These are phyloP conservation scores for Cladosporium sp. DNA, from an alignment of 2,329 filamentous ascomycete species.

Conservation along the genomic window DNA sequence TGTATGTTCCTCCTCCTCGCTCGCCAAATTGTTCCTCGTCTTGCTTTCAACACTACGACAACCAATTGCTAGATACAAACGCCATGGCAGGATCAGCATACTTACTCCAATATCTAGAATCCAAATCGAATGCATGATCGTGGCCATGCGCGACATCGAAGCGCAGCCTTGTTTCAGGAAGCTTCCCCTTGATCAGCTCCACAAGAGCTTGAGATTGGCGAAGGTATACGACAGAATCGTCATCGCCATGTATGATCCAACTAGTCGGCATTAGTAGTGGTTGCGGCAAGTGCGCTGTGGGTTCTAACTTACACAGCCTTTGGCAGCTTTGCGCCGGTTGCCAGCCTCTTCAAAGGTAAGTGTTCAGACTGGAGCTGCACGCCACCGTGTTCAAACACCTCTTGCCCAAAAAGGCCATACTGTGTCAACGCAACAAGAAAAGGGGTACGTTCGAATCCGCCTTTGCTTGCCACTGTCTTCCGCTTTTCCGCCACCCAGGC, in stretches of 20 bases:
- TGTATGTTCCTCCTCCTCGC: not conserved
- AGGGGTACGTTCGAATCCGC: slow-evolving; percentile 3
- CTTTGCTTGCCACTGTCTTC: slow-evolving; percentile 12
- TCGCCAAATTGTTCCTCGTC: not conserved
- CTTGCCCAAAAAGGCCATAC: not conserved
- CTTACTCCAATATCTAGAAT: not conserved
- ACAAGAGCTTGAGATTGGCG: slow-evolving; percentile 3
- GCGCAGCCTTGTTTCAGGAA: not conserved
- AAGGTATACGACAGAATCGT: slow-evolving; percentile 8
- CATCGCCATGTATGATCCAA: slow-evolving; percentile 9
- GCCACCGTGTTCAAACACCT: slow-evolving; percentile 4
- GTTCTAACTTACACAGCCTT: not conserved
- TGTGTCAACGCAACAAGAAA: slow-evolving; percentile 6
- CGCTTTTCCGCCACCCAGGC: not conserved
- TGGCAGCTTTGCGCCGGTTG: not conserved
- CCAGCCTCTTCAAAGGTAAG: not conserved
- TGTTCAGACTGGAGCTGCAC: not conserved
- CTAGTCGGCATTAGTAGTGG: not conserved
- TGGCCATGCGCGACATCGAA: slow-evolving; percentile 6
- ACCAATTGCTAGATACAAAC: not conserved
- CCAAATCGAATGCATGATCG: slow-evolving; percentile 14
- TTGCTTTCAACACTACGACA: not conserved
- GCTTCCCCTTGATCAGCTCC: not conserved
- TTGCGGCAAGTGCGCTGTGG: fast-evolving
- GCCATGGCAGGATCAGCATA: slow-evolving; percentile 12